Percentiles rank a stretch among this genome's conserved stretches.
phyloP scores from a whole-genome alignment of 2,329 filamentous ascomycete genomes.

The Pseudogymnoascus sp. region DNA sequence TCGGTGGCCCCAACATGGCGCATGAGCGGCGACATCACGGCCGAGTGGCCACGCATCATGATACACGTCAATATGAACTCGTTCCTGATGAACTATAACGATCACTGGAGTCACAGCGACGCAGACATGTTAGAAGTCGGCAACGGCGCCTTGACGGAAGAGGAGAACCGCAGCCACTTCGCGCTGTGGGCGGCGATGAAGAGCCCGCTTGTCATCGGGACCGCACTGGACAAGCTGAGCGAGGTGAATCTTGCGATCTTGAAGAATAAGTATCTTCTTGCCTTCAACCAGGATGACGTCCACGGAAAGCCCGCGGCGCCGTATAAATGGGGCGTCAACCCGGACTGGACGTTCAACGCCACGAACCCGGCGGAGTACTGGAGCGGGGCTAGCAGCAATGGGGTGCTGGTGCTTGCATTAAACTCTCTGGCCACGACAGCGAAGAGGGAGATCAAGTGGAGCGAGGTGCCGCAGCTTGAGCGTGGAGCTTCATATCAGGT shows the following conservation, averaged over 20 bases:
- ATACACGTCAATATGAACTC: slow-evolving; percentile 33
- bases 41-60: slow-evolving; percentile 27
- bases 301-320: slow-evolving; percentile 29
- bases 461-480: slow-evolving; percentile 37
- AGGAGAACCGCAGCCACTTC: slow-evolving; percentile 12
- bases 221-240: slow-evolving; percentile 11
- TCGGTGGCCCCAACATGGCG: slow-evolving; percentile 41
- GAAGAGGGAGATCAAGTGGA: slow-evolving; percentile 34
- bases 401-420: slow-evolving; percentile 41
- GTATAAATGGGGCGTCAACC: slow-evolving; percentile 42
- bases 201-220: slow-evolving; percentile 3
- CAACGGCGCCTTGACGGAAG: slow-evolving; percentile 17
- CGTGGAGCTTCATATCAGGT: slow-evolving; percentile 31
- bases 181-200: slow-evolving; percentile 9
- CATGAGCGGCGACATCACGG: slow-evolving; percentile 38
- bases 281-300: slow-evolving; percentile 24
- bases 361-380: slow-evolving; percentile 44
- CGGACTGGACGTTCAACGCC: slow-evolving; percentile 42
- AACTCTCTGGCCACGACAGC: slow-evolving; percentile 33
- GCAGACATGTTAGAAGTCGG: slow-evolving; percentile 22
- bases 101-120: slow-evolving; percentile 31
- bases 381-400: slow-evolving; percentile 36
- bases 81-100: slow-evolving; percentile 29
- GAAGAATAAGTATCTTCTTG: slow-evolving; percentile 20
- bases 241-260: slow-evolving; percentile 29